A percentile compares a stretch with the other conserved stretches of the same genome.
These are phyloP conservation scores for Dryadomyces quercivorus DNA, from an alignment of 2,329 filamentous ascomycete species.

Conservation along the genomic window DNA sequence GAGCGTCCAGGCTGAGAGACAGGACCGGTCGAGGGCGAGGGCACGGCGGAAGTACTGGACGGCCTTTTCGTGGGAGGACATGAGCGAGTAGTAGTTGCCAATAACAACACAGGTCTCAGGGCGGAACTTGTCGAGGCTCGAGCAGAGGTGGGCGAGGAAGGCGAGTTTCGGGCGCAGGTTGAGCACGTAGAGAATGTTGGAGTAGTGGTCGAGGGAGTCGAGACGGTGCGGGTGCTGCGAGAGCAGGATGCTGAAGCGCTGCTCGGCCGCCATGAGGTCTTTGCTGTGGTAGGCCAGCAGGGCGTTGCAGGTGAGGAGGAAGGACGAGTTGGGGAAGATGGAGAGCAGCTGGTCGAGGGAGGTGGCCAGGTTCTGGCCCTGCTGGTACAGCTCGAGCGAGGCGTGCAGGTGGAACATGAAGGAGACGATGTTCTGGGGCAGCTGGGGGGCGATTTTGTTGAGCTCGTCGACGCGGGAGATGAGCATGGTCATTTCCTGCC, in stretches of 20 bases:
- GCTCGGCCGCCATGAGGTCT: slow-evolving; percentile 55
- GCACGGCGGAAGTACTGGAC: slow-evolving; percentile 96
- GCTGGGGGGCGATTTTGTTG: slow-evolving; percentile 54
- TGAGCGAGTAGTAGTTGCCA: slow-evolving; percentile 91
- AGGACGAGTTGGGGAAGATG: slow-evolving; percentile 81
- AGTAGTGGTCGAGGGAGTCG: slow-evolving; percentile 89
- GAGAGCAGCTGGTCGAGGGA: slow-evolving; percentile 64
- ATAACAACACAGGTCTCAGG: slow-evolving; percentile 95
- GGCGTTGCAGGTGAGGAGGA: slow-evolving; percentile 81
- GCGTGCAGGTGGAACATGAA: slow-evolving; percentile 90
- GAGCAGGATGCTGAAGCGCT: slow-evolving; percentile 66
- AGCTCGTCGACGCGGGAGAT: slow-evolving; percentile 75
- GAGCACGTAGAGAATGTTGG: slow-evolving; percentile 94
- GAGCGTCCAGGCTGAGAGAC: slow-evolving; percentile 90
- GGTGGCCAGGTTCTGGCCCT: slow-evolving; percentile 60
- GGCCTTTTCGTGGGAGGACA: slow-evolving; percentile 93
- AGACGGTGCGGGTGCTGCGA: slow-evolving; percentile 64
- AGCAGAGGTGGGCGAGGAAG: slow-evolving; percentile 84
- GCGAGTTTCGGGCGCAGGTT: slow-evolving; percentile 77
- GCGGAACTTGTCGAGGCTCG: slow-evolving; percentile 85
- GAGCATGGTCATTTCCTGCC: slow-evolving; percentile 80
- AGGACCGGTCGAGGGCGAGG: slow-evolving; percentile 77
- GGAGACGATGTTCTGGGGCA: slow-evolving; percentile 84
- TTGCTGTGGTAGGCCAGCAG: slow-evolving; percentile 85
- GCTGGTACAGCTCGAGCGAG: slow-evolving; percentile 84